Evolutionary conservation across 331 rosid genomes (phyloP), one percentile per base, ranked within the genome.

Genomic region (Malus hybrid): DNA sequence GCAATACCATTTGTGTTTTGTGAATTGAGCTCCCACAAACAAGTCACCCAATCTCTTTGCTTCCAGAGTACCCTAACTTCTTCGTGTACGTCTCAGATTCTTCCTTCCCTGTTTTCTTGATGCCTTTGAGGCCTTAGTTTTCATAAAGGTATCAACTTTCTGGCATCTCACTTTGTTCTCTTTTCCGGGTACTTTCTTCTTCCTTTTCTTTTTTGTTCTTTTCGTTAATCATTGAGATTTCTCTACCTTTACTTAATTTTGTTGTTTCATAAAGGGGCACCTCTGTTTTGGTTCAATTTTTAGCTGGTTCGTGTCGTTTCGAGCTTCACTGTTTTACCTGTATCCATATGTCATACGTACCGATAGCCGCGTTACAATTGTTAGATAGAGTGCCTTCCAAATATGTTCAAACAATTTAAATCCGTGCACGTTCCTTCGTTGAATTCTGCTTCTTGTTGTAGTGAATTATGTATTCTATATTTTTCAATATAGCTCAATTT

Each of bases 41-140:
- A 60, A 77, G 54, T 22, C 88, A 85, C 96, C 83, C 93, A 39
- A 88, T 89, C 91, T 88, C 91, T 83, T 86, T 74, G 89, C 95
- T 86, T 88, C 72, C 74, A 83, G 86, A 77, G 81, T 79, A 80
- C 87, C 76, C 86, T 78, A 87, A 82, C 83, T 90, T 80, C 87
- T 80, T 85, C 90, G 67, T 80, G 85, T 87, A 92, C 86, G 90
- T 90, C 85, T 54, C 28, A 73, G 28, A 69, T 69, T 67, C 75
- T 69, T 75, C 73, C 67, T 64, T 75, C 42, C 70, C 44, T 39
- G 44, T 39, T 81, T 24, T 60, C 83, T 22, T 48, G 62, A 70
- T 57, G 75, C 66, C 66, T 74, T 77, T 80, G 33, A 77, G 72
- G n/a, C 68, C 80, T 18, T 79, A 48, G 72, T 71, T 19, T 73